A percentile compares a stretch with the other conserved stretches of the same genome.
Evolutionary conservation across 1,284 basidiomycete species (phyloP).

Genomic region (Apiotrichum montevideense): DNA sequence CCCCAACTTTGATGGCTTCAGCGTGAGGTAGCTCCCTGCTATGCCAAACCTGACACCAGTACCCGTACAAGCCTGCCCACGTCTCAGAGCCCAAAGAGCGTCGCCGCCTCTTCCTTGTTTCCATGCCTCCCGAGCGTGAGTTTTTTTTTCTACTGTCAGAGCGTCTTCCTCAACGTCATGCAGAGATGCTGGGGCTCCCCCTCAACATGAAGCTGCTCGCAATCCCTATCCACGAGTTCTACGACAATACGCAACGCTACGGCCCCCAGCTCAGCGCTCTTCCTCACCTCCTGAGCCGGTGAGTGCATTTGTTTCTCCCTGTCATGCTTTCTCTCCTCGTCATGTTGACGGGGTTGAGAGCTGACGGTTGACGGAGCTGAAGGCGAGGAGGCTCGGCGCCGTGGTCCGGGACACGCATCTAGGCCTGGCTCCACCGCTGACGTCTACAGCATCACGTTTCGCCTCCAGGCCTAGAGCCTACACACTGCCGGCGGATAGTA

Average conservation of each 20-base stretch:
- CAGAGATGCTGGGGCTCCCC: constrained; percentile 91
- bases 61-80: constrained; percentile 93
- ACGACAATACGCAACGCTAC: constrained; percentile 92
- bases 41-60: constrained; percentile 53
- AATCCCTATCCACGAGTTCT: constrained; percentile 91
- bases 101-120: constrained; percentile 92
- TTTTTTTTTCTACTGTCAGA: neutral
- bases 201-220: constrained; percentile 98
- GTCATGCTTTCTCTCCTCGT: neutral
- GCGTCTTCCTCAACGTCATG: neutral
- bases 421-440: neutral
- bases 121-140: constrained; percentile 85
- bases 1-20: constrained; percentile 96
- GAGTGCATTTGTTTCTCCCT: constrained; percentile 26
- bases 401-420: neutral
- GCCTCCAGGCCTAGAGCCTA: neutral
- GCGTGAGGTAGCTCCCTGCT: constrained; percentile 57
- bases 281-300: constrained; percentile 87
- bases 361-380: neutral
- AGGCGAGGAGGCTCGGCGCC: no score
- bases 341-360: no score
- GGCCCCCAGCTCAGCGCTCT: constrained; percentile 91
- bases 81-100: constrained; percentile 96
- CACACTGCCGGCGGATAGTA: no score
- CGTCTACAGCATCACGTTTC: constrained; percentile 1